Evolutionary conservation across 2,329 filamentous ascomycete species (phyloP).

Genomic region (Aspergillus aculeatus): DNA sequence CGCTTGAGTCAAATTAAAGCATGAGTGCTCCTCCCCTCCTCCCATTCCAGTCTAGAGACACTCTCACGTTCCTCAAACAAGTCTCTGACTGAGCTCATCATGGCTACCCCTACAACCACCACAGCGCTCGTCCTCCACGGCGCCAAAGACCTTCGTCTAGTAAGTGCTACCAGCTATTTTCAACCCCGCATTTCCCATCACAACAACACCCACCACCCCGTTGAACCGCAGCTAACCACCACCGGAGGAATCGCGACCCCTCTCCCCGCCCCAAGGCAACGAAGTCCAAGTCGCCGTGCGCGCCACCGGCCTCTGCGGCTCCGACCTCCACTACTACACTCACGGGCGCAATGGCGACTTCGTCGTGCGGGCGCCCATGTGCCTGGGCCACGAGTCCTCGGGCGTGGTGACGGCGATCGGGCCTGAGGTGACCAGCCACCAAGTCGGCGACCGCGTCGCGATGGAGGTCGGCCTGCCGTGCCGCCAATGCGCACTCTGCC

Average conservation of each 20-base stretch:
- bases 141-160: conserved; percentile 59
- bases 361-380: conserved; percentile 76
- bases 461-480: conserved; percentile 89
- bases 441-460: conserved; percentile 79
- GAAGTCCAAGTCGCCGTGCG: conserved; percentile 66
- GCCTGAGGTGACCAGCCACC: conserved; percentile 59
- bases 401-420: conserved; percentile 75
- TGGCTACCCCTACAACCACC: conserved; percentile 29
- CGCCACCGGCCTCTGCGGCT: conserved; percentile 69
- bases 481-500: conserved; percentile 58
- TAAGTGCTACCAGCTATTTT: conserved; percentile 32
- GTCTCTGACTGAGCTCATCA: conserved; percentile 6
- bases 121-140: conserved; percentile 58
- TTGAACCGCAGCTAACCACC: conserved; percentile 8
- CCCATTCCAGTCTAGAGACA: neutral
- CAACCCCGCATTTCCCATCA: neutral
- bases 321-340: conserved; percentile 79
- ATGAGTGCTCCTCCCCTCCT: neutral
- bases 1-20: neutral
- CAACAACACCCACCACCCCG: neutral
- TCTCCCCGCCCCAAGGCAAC: conserved; percentile 47
- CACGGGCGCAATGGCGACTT: conserved; percentile 87
- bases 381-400: conserved; percentile 74
- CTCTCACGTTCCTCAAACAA: neutral
- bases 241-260: conserved; percentile 55